Conservation (phyloP, 2,329 filamentous ascomycete genomes). For the Aspergillus sp. region DNA sequence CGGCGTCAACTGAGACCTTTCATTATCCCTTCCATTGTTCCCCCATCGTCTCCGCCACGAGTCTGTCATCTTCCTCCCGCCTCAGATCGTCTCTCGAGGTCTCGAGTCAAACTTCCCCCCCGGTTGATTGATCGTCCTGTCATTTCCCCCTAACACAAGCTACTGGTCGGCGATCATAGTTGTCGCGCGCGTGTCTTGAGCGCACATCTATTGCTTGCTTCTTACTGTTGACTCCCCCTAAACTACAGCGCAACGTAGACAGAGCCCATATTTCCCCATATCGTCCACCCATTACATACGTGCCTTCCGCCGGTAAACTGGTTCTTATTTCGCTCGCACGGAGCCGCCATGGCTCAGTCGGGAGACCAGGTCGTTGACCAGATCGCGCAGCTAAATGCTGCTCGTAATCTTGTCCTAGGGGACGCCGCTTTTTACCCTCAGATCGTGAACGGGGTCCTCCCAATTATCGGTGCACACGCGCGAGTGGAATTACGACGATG, state of each 20-base stretch:
- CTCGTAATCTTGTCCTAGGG: conserved; percentile 82
- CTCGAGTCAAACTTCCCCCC: neutral
- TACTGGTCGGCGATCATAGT: conserved; percentile 7
- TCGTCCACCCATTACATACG: neutral
- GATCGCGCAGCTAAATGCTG: conserved; percentile 83
- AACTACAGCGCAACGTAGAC: conserved; percentile 14
- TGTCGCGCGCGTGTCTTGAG: conserved; percentile 9
- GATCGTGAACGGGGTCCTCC: conserved; percentile 89
- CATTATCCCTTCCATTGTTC: neutral
- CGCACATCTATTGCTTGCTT: conserved; percentile 5
- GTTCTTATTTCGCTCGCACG: conserved; percentile 6
- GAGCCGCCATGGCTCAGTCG: conserved; percentile 53
- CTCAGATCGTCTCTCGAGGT: neutral
- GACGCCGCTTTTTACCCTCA: conserved; percentile 87
- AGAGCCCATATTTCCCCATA: neutral
- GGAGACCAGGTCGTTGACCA: conserved; percentile 67
- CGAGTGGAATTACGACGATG: conserved; percentile 84
- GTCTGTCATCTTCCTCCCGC: neutral
- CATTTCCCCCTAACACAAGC: neutral
- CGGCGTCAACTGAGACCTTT: neutral
- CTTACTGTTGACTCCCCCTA: neutral
- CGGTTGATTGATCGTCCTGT: neutral
- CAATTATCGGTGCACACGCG: conserved; percentile 76
- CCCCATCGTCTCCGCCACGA: neutral
- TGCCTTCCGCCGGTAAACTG: neutral